Conservation (phyloP, 2,329 filamentous ascomycete species). For the Aplosporella prunicola region DNA sequence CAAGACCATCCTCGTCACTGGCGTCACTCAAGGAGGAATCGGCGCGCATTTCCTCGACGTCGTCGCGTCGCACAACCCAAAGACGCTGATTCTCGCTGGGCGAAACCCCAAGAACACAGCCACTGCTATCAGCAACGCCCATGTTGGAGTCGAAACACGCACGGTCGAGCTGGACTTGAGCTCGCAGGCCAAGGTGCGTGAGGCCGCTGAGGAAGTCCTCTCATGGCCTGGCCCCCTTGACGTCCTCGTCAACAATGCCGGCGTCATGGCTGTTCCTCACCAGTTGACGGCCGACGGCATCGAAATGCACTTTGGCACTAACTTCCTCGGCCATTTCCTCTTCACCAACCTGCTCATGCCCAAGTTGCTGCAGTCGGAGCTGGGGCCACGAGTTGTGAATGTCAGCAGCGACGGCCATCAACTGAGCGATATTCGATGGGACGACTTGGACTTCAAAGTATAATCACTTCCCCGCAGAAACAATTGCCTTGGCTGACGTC, state of each 20-base stretch:
- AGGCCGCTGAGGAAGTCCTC: constrained; percentile 25
- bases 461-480: too few species aligned
- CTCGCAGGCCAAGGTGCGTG: constrained; percentile 25
- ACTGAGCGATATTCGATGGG: constrained; percentile 12
- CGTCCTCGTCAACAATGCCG: constrained; percentile 34
- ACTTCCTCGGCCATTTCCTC: constrained; percentile 37
- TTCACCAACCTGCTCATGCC: constrained; percentile 36
- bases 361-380: constrained; percentile 27
- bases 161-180: constrained; percentile 26
- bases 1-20: constrained; percentile 15
- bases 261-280: constrained; percentile 24
- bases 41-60: constrained; percentile 21
- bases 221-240: constrained; percentile 28
- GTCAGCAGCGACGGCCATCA: constrained; percentile 18
- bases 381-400: constrained; percentile 20
- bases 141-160: constrained; percentile 27
- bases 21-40: constrained; percentile 21
- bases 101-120: constrained; percentile 35
- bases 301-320: constrained; percentile 38
- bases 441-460: constrained; percentile 16
- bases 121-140: constrained; percentile 23
- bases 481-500: constrained; percentile 24
- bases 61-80: constrained; percentile 20
- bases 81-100: constrained; percentile 26
- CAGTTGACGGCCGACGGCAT: constrained; percentile 31